These are phyloP conservation scores for Teratosphaeria pseudoeucalypti DNA, from an alignment of 2,329 filamentous ascomycete genomes.

Conservation along the genomic window DNA sequence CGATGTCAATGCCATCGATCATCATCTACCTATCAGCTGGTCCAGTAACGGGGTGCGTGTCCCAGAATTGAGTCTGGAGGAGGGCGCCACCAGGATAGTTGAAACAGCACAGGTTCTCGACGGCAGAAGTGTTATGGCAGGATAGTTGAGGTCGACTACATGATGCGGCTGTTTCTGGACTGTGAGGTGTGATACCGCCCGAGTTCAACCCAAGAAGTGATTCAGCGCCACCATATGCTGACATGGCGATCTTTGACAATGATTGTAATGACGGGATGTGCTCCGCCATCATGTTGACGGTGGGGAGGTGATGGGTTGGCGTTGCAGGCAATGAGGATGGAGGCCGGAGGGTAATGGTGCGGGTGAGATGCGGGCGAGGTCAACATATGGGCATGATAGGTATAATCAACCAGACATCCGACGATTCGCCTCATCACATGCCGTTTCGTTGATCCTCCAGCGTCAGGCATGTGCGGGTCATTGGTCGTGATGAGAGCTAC, in stretches of 20 bases:
- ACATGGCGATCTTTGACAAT: constrained; percentile 16
- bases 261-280: constrained; percentile 22
- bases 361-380: background rate
- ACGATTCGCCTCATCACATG: background rate
- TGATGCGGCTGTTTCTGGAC: constrained; percentile 12
- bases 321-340: background rate
- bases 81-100: constrained; percentile 61
- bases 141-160: constrained; percentile 41
- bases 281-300: background rate
- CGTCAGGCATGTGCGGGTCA: background rate
- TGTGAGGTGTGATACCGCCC: constrained; percentile 2
- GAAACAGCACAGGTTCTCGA: constrained; percentile 63
- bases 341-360: background rate
- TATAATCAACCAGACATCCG: background rate
- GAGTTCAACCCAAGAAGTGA: constrained; percentile 16
- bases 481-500: background rate
- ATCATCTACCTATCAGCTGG: constrained; percentile 42
- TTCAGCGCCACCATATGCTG: constrained; percentile 19
- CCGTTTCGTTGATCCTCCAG: background rate
- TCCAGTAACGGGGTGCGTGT: constrained; percentile 53
- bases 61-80: constrained; percentile 70
- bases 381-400: background rate
- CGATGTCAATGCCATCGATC: background rate
- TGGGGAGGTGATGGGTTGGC: background rate
- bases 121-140: constrained; percentile 52